Base-by-base conservation (phyloP, 2,329 filamentous ascomycete species). In the Eutypa lata region DNA sequence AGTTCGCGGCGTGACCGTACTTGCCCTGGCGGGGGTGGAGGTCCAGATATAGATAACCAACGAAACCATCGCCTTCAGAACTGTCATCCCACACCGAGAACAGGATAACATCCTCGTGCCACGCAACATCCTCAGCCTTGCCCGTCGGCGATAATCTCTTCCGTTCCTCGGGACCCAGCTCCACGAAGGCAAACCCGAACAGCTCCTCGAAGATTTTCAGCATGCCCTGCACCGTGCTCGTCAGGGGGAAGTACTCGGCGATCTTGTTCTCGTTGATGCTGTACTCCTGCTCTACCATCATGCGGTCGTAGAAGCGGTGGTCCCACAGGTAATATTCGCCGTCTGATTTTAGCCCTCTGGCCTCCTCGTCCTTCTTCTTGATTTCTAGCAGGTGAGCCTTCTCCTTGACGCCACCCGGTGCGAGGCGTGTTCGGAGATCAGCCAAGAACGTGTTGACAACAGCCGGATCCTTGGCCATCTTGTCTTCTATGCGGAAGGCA, bases 1-100 rank as follows among this genome's bases (percentile, higher is more conserved):
- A 93, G 76, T 93, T 93, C 64, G 90, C 90, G 6, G 90, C 89
- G 65, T 93, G 90, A 16, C 88, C 86, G 68, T 93, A 93, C 70
- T 94, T 94, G 70, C 90, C 89, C 61, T 85, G 84, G 37, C 90
- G 82, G 2, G 89, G 89, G 70, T 90, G 88, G 19, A 93, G 78
- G 69, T 94, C 90, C 14, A 94, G 81, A 69, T 93, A 93, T 24
- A 94, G 78, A 67, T 93, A 94, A 40, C 90, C 90, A 7, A 90
- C 86, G 63, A 94, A 94, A 35, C 77, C 83, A 48, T 80, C 77
- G 16, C 89, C 89, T 60, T 88, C 85, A 2, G 77, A 78, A 54
- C 84, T 81, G 57, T 92, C 87, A 62, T 94, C 83, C 88, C 90
- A 93, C 7, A 94, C 90, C 48, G 84, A 88, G 74, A 91, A 93